phyloP scores from a whole-genome alignment of 2,329 filamentous ascomycete species.

The Diaporthe destruens region DNA sequence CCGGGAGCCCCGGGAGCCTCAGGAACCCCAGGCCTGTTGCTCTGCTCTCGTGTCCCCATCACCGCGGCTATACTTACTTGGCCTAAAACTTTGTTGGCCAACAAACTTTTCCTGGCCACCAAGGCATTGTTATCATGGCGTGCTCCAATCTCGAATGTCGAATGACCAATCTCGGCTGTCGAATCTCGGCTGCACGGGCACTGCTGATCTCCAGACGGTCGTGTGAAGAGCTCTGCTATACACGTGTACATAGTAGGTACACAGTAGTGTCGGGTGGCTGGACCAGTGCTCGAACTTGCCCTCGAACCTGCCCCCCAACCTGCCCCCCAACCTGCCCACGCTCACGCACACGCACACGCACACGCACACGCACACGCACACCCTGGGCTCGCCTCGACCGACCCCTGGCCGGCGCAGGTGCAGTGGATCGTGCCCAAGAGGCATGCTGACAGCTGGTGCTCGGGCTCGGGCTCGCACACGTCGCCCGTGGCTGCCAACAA shows the following conservation, averaged over 20 bases:
- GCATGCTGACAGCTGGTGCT: background rate
- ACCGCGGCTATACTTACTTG: background rate
- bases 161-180: too few species aligned
- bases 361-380: too few species aligned
- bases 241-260: too few species aligned
- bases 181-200: background rate
- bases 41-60: background rate
- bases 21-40: background rate
- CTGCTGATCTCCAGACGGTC: background rate
- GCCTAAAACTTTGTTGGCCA: background rate
- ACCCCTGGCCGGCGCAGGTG: too few species aligned
- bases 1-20: too few species aligned
- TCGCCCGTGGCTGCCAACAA: background rate
- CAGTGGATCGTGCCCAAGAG: too few species aligned
- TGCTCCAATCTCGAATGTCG: background rate
- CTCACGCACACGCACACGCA: too few species aligned
- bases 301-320: too few species aligned
- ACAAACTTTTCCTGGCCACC: background rate
- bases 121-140: background rate
- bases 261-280: too few species aligned
- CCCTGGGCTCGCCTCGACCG: too few species aligned
- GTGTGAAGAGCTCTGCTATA: too few species aligned
- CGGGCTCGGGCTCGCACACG: constrained; percentile 16
- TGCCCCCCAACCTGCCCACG: too few species aligned
- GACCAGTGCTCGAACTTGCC: background rate